phyloP scores from a whole-genome alignment of 2,329 filamentous ascomycete species.

The Monosporascus sp. region DNA sequence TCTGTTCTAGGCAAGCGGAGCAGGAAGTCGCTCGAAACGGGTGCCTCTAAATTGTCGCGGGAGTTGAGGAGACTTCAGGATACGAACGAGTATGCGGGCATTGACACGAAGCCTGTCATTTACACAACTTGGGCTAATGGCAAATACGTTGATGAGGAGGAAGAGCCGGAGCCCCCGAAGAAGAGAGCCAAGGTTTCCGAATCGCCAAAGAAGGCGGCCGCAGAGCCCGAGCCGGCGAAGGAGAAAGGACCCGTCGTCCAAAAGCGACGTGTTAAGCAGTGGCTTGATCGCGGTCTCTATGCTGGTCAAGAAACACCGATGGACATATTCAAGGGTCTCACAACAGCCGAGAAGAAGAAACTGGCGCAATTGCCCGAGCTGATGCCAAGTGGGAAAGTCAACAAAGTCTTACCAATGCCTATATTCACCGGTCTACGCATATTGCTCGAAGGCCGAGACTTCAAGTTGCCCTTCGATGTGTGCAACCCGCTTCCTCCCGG shows the following conservation, averaged over 20 bases:
- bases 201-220: slow-evolving; percentile 27
- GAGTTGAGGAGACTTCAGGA: slow-evolving; percentile 57
- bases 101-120: slow-evolving; percentile 52
- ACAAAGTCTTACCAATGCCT: slow-evolving; percentile 63
- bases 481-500: slow-evolving; percentile 82
- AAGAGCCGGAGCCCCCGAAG: slow-evolving; percentile 32
- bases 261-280: slow-evolving; percentile 61
- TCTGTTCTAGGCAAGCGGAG: slow-evolving; percentile 56
- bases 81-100: slow-evolving; percentile 55
- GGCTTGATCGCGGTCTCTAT: slow-evolving; percentile 78
- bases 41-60: slow-evolving; percentile 42
- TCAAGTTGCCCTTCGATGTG: slow-evolving; percentile 83
- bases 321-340: slow-evolving; percentile 44
- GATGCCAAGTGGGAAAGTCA: slow-evolving; percentile 40
- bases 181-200: slow-evolving; percentile 27
- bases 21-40: slow-evolving; percentile 47
- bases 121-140: slow-evolving; percentile 61
- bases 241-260: slow-evolving; percentile 32
- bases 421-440: slow-evolving; percentile 72
- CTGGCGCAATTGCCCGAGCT: slow-evolving; percentile 43
- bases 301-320: slow-evolving; percentile 65
- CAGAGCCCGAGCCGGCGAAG: slow-evolving; percentile 28
- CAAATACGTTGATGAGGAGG: slow-evolving; percentile 47
- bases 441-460: slow-evolving; percentile 69
- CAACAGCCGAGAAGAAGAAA: slow-evolving; percentile 44